Evolutionary conservation across 768 basidiomycete species (phyloP), one percentile per base, ranked within the genome.

Genomic region (Russula olivacea): DNA sequence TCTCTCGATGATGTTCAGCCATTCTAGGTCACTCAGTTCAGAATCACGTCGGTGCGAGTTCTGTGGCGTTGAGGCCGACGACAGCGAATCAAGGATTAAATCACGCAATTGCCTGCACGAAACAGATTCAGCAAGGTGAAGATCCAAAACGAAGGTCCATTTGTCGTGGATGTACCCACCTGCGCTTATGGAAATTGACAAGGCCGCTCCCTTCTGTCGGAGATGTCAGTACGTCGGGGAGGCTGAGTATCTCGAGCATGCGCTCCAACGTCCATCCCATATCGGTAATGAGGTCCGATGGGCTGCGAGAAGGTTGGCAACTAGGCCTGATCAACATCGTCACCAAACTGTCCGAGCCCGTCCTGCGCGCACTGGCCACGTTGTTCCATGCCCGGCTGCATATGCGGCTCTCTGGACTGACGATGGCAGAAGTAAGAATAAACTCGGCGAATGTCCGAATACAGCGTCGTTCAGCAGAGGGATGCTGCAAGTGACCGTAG

Each of bases 251-350:
- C 71, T 93, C 91, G 40, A 93, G 74, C 74, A 93, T 82, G 49
- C 89, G 82, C 71, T 93, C 91, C 61, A 93, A 71, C 43, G 92
- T 74, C 90, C 91, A 93, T 11, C 88, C 89, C 66, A 91, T 81
- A 70, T 93, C 91, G 17, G 88, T 81, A 4, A 85, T 83, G 50
- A 91, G 74, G 15, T 61, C 58, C 7, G 80, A 76, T 36, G 84
- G 81, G 34, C 76, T 76, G 34, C 80, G 77, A 53, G 81, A 79
- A 8, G 79, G 72, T 49, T 41, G 54, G 47, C 48, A 45, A 14
- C 70, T 75, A 1, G 83, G 83, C 56, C 79, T 78, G 19, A 79
- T 76, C 47, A 92, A 73, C 48, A 92, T 72, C 1, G 82, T 76
- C 1, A 74, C 67, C 10, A 92, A 75, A 10, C 84, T 82, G 62